phyloP scores from a whole-genome alignment of 345 rosid genomes.

The Excoecaria cochinchinensis region DNA sequence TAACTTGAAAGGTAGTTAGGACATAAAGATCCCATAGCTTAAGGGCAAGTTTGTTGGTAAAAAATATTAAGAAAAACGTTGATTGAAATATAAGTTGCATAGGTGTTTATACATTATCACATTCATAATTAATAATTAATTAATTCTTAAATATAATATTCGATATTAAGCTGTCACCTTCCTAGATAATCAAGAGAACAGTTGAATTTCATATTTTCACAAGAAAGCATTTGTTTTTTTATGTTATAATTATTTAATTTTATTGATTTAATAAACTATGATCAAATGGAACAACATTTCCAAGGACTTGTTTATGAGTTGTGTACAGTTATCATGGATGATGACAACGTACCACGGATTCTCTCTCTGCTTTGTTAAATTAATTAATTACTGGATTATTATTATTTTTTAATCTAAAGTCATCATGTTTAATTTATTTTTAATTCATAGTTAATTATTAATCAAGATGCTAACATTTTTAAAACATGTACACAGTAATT shows the following conservation, averaged over 20 bases:
- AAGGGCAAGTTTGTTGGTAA: slow-evolving; percentile 14
- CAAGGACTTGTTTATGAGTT: slow-evolving; percentile 12
- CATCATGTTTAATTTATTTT: background rate
- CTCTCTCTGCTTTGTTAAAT: background rate
- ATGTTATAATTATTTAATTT: background rate
- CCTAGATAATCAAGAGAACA: slow-evolving; percentile 17
- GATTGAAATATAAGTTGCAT: slow-evolving; percentile 28
- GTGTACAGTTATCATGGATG: slow-evolving; percentile 13
- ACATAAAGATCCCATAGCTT: slow-evolving; percentile 4
- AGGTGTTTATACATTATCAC: slow-evolving; percentile 11
- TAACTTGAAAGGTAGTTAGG: background rate
- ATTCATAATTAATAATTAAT: slow-evolving; percentile 1
- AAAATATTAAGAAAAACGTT: slow-evolving; percentile 8
- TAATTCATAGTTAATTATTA: background rate
- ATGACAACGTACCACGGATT: slow-evolving; percentile 23
- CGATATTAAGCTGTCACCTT: slow-evolving; percentile 28
- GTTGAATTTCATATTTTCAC: slow-evolving; percentile 23
- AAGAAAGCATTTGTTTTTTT: slow-evolving; percentile 19
- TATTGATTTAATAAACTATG: background rate
- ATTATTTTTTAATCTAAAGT: background rate
- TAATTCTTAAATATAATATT: background rate
- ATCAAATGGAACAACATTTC: slow-evolving; percentile 15
- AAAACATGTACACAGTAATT: background rate
- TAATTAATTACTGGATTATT: background rate
- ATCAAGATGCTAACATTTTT: background rate